A percentile compares a stretch with the other conserved stretches of the same genome.
Evolutionary conservation across 2,329 filamentous ascomycete species (phyloP).

Genomic region (Cercospora zeae-maydis): DNA sequence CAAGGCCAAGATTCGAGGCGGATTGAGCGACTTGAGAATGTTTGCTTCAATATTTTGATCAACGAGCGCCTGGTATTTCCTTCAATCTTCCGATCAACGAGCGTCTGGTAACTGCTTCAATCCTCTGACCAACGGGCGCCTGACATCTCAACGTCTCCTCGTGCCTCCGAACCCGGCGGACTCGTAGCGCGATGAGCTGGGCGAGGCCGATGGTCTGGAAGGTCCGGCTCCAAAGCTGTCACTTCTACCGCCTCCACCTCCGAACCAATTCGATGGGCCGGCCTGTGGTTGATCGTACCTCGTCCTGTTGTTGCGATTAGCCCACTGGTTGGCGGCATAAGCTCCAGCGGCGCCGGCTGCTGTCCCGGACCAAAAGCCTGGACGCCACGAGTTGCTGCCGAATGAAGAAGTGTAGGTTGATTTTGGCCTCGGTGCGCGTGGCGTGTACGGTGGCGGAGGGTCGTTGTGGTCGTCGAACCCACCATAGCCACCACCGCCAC

Average conservation of each 20-base stretch:
- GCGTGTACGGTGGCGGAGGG: slow-evolving; percentile 50
- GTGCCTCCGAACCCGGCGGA: slow-evolving; percentile 38
- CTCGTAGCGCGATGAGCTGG: slow-evolving; percentile 34
- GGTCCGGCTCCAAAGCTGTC: slow-evolving; percentile 18
- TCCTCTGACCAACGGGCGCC: background rate
- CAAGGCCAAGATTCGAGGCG: background rate
- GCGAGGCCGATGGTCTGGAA: slow-evolving; percentile 20
- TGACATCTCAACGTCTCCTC: slow-evolving; percentile 8
- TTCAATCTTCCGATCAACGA: too few relatives aligned
- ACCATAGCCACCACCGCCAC: slow-evolving; percentile 41
- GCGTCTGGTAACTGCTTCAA: background rate
- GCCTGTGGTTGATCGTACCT: slow-evolving; percentile 33
- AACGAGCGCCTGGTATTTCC: background rate
- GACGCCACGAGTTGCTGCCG: slow-evolving; percentile 55
- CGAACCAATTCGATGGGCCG: slow-evolving; percentile 34
- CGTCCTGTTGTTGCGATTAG: slow-evolving; percentile 22
- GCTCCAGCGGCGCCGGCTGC: slow-evolving; percentile 59
- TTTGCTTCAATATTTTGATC: background rate
- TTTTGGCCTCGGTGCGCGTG: slow-evolving; percentile 23
- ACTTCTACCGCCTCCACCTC: slow-evolving; percentile 17
- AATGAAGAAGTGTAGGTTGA: slow-evolving; percentile 10
- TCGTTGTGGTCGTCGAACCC: slow-evolving; percentile 48
- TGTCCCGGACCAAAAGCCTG: slow-evolving; percentile 72
- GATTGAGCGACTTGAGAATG: background rate
- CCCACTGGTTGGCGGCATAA: slow-evolving; percentile 25